These are phyloP conservation scores for Botrytis pseudocinerea DNA, from an alignment of 2,329 filamentous ascomycete genomes.

Conservation along the genomic window DNA sequence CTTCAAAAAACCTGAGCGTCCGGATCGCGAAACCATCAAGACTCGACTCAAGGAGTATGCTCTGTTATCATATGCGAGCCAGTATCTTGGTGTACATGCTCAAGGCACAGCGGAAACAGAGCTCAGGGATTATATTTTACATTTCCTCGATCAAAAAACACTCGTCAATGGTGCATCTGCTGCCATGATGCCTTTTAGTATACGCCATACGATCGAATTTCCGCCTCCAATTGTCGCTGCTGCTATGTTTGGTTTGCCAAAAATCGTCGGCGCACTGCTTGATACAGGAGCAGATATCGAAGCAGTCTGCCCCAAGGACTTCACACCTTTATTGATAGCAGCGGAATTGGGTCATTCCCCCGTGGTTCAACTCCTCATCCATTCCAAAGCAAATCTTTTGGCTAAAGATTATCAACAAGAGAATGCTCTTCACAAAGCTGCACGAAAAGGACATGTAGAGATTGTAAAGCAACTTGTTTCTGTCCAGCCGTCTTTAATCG, in stretches of 20 bases:
- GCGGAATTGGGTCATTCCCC: neutral
- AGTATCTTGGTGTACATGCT: constrained; percentile 41
- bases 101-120: neutral
- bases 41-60: constrained; percentile 30
- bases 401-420: constrained; percentile 7
- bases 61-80: constrained; percentile 40
- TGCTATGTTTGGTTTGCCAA: constrained; percentile 7
- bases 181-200: neutral
- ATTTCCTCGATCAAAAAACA: constrained; percentile 7
- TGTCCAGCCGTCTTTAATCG: neutral
- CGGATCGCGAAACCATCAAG: neutral
- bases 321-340: constrained; percentile 13
- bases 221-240: neutral
- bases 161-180: neutral
- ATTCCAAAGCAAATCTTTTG: neutral
- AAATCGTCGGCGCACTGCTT: neutral
- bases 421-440: constrained; percentile 9
- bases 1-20: constrained; percentile 30
- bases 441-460: neutral
- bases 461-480: constrained; percentile 7
- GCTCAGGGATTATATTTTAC: neutral
- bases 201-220: neutral
- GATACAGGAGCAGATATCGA: neutral
- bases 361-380: neutral
- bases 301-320: neutral